These are phyloP conservation scores for Pestalotiopsis sp. DNA, from an alignment of 2,329 filamentous ascomycete genomes.

Conservation along the genomic window DNA sequence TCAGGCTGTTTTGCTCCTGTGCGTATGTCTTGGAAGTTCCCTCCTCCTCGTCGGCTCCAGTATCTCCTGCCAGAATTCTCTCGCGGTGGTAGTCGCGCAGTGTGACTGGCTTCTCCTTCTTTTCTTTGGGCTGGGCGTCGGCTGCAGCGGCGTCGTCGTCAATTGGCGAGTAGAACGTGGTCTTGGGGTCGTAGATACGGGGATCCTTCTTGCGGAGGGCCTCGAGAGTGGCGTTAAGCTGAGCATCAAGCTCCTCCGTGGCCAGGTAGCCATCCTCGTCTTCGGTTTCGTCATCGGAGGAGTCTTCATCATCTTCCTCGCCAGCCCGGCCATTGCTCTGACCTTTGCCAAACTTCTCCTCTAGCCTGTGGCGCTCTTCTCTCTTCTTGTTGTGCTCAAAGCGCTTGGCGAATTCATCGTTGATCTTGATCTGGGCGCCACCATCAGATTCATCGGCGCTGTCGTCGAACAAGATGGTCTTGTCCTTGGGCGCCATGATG, in stretches of 20 bases:
- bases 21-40: constrained; percentile 71
- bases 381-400: constrained; percentile 98
- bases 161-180: constrained; percentile 74
- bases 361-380: constrained; percentile 79
- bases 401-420: constrained; percentile 83
- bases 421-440: constrained; percentile 71
- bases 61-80: constrained; percentile 77
- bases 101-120: constrained; percentile 82
- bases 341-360: constrained; percentile 74
- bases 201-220: constrained; percentile 92
- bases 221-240: constrained; percentile 84
- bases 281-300: constrained; percentile 76
- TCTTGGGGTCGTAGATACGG: constrained; percentile 79
- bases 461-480: constrained; percentile 57
- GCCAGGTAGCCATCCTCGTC: constrained; percentile 89
- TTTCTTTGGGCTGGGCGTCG: constrained; percentile 41
- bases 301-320: constrained; percentile 62
- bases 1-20: constrained; percentile 85
- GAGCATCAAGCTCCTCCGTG: constrained; percentile 80
- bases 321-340: constrained; percentile 39
- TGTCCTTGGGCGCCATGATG: constrained; percentile 32
- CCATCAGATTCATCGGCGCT: constrained; percentile 52
- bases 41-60: constrained; percentile 61
- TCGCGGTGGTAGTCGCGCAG: constrained; percentile 90
- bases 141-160: constrained; percentile 45